Base-by-base conservation (phyloP, 371 early-diverging fungal genomes). In the Mortierella sp. region DNA sequence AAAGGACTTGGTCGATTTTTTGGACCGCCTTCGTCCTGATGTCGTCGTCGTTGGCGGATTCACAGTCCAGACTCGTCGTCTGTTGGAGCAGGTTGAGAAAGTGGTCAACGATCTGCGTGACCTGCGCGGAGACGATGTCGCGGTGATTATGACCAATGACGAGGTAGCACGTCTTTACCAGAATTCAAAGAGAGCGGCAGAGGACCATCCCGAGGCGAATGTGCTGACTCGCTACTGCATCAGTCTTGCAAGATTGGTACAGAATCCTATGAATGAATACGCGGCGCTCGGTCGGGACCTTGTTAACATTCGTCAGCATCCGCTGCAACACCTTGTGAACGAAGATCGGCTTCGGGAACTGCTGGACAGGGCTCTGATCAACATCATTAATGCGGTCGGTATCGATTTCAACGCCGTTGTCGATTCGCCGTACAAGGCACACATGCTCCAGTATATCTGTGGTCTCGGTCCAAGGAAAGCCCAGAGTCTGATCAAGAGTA, bases 381-480 rank as follows among this genome's bases (percentile, higher is more conserved):
- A 95, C 65, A 90, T 94, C 4, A 92, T 97, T 19, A 96, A 92
- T 51, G 80, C 81, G 51, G 84, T 89, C 62, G 96, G 99, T 59
- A 93, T 97, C 26, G 96, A 97, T 72, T 89, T 99, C 58, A 96
- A 97, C 72, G 87, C 85, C 8, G 89, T 89, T 1, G 86, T 91
- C 0, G 73, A 79, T 17, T 85, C 86, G n/a, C 84, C 92, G 9
- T 93, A 95, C 66, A 82, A 86, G 63, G 85, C 90, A 0, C 76
- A 84, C 19, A 85, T 91, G 15, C 84, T 98, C 31, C 94, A 92
- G 59, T 98, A 95, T 64, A 95, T 98, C 15, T 85, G 93, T 70
- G 99, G 99, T 4, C 84, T 99, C 48, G 99, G 99, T 9, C 95
- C 97, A 27, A 87, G 99, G 65, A 99, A 99, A 80, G 96, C 96